Evolutionary conservation across 306 rosid genomes (phyloP).

Genomic region (Purshia tridentata): DNA sequence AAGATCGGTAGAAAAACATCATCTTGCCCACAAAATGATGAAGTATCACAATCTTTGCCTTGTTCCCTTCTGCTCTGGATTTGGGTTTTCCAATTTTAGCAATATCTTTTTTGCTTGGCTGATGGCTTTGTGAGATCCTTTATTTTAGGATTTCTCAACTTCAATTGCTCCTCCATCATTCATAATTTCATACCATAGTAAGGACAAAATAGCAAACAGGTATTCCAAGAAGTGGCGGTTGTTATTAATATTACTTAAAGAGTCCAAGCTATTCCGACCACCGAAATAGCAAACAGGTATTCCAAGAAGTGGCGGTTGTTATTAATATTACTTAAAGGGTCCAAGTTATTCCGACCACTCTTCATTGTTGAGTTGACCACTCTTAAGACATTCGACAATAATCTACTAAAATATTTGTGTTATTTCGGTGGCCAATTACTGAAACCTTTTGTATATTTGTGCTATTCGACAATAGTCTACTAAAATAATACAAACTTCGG

Average conservation of each 20-base stretch:
- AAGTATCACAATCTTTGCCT: conserved; percentile 33
- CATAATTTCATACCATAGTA: conserved; percentile 27
- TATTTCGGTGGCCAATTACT: too few species aligned
- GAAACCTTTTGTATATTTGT: too few species aligned
- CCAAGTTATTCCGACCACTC: too few species aligned
- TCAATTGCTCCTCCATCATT: conserved; percentile 26
- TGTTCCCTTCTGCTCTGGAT: conserved; percentile 25
- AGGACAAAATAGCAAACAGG: conserved; percentile 28
- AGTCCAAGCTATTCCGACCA: too few species aligned
- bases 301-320: too few species aligned
- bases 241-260: neutral
- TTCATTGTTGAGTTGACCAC: too few species aligned
- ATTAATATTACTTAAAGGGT: too few species aligned
- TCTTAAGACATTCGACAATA: too few species aligned
- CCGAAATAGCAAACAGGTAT: too few species aligned
- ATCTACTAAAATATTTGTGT: too few species aligned
- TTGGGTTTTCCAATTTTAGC: conserved; percentile 44
- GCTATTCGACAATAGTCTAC: too few species aligned
- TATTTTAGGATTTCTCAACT: conserved; percentile 40
- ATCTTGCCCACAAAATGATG: conserved; percentile 22
- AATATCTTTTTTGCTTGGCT: conserved; percentile 35
- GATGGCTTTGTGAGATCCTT: conserved; percentile 46
- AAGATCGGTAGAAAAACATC: conserved; percentile 2
- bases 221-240: neutral
- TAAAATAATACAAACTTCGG: too few species aligned